A percentile compares a stretch with the other conserved stretches of the same genome.
These are phyloP conservation scores for Trichoderma orchidacearum DNA, from an alignment of 495 filamentous ascomycete species.

Conservation along the genomic window DNA sequence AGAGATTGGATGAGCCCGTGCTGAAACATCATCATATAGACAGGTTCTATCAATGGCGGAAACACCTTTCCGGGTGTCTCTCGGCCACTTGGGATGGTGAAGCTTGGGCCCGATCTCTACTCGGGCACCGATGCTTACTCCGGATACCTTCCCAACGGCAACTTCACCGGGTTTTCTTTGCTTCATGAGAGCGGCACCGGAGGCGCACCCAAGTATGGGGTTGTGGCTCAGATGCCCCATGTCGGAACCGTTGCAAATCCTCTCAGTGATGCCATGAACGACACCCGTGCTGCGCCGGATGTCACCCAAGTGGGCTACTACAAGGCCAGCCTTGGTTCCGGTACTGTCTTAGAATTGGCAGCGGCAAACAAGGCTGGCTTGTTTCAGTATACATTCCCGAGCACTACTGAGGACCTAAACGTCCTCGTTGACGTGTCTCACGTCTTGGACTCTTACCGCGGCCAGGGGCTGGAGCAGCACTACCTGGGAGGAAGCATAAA, in stretches of 20 bases:
- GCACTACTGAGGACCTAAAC: conserved; percentile 23
- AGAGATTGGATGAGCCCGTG: no score
- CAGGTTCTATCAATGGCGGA: conserved; percentile 34
- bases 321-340: conserved; percentile 37
- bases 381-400: conserved; percentile 48
- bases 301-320: conserved; percentile 49
- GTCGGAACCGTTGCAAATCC: conserved; percentile 41
- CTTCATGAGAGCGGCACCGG: conserved; percentile 67
- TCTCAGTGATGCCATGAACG: conserved; percentile 37
- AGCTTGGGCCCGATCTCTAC: conserved; percentile 51
- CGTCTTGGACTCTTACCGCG: conserved; percentile 48
- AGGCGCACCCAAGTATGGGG: conserved; percentile 62
- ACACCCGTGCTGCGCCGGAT: conserved; percentile 35
- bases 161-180: conserved; percentile 56
- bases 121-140: conserved; percentile 50
- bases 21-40: no score
- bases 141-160: conserved; percentile 44
- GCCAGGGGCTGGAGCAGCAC: conserved; percentile 45
- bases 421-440: conserved; percentile 61
- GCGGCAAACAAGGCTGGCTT: conserved; percentile 50
- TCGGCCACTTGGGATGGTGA: conserved; percentile 55
- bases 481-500: conserved; percentile 52
- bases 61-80: conserved; percentile 59
- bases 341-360: conserved; percentile 44
- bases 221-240: conserved; percentile 53